Evolutionary conservation across 192 early-diverging fungal species (phyloP).

Genomic region (Umbelopsis vinacea): DNA sequence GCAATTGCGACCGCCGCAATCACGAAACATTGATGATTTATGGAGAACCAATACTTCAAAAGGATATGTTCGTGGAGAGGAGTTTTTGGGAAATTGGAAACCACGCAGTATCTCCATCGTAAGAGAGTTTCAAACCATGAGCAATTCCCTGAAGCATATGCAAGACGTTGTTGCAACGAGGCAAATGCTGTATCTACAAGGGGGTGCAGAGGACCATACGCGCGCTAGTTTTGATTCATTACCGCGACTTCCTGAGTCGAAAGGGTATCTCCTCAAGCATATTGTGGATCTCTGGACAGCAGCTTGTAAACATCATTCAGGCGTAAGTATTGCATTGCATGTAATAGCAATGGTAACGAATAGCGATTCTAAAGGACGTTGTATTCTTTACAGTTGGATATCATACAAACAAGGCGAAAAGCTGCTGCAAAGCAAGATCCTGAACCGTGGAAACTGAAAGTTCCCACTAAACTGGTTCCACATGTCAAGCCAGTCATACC

Average conservation of each 20-base stretch:
- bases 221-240: not conserved
- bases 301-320: not conserved
- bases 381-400: not conserved
- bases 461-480: conserved; percentile 42
- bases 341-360: not conserved
- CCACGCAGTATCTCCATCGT: conserved; percentile 72
- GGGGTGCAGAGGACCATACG: not conserved
- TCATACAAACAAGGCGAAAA: not conserved
- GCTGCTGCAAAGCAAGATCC: conserved; percentile 28
- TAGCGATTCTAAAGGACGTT: not conserved
- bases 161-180: conserved; percentile 43
- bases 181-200: conserved; percentile 46
- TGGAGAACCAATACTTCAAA: conserved; percentile 72
- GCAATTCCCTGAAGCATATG: conserved; percentile 26
- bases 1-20: conserved; percentile 59
- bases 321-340: not conserved
- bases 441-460: conserved; percentile 21
- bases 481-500: conserved; percentile 42
- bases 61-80: conserved; percentile 75
- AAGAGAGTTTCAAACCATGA: conserved; percentile 44
- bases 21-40: conserved; percentile 56
- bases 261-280: not conserved
- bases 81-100: conserved; percentile 66
- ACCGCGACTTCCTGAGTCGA: not conserved
- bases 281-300: not conserved